These are phyloP conservation scores for Verticillium klebahnii DNA, from an alignment of 2,329 filamentous ascomycete species.

Conservation along the genomic window DNA sequence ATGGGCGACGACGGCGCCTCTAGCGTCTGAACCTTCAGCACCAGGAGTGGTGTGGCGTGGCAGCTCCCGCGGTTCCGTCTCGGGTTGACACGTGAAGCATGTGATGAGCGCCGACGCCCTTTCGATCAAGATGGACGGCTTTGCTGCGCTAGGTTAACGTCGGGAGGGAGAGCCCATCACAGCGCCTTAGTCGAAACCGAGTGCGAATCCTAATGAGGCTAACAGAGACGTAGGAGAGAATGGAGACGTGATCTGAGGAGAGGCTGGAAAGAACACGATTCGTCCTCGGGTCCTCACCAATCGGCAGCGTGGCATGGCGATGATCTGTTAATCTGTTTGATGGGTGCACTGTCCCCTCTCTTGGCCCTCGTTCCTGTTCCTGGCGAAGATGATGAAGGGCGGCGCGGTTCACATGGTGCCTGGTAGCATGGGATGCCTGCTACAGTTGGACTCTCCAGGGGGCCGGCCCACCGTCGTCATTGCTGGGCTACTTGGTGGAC, in stretches of 20 bases:
- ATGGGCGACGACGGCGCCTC: too few species aligned
- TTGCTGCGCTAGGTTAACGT: not conserved
- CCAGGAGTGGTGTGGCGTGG: too few species aligned
- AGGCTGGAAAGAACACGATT: not conserved
- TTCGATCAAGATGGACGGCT: not conserved
- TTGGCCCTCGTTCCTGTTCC: not conserved
- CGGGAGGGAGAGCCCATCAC: not conserved
- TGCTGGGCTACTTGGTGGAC: not conserved
- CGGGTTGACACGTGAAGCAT: not conserved
- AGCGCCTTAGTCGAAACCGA: not conserved
- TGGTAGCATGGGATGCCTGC: not conserved
- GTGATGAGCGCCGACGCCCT: not conserved
- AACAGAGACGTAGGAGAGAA: not conserved
- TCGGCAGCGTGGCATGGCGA: not conserved
- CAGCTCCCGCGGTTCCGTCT: not conserved
- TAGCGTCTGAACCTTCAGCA: not conserved
- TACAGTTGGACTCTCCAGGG: too few species aligned
- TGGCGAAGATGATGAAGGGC: not conserved
- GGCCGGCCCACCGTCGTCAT: not conserved
- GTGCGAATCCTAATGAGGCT: not conserved
- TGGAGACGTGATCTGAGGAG: not conserved
- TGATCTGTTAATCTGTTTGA: not conserved
- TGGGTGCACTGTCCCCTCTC: not conserved
- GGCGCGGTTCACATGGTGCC: not conserved
- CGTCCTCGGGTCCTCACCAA: not conserved